A percentile compares a stretch with the other conserved stretches of the same genome.
phyloP scores from a whole-genome alignment of 192 early-diverging fungal genomes.

The Backusella australiensis region DNA sequence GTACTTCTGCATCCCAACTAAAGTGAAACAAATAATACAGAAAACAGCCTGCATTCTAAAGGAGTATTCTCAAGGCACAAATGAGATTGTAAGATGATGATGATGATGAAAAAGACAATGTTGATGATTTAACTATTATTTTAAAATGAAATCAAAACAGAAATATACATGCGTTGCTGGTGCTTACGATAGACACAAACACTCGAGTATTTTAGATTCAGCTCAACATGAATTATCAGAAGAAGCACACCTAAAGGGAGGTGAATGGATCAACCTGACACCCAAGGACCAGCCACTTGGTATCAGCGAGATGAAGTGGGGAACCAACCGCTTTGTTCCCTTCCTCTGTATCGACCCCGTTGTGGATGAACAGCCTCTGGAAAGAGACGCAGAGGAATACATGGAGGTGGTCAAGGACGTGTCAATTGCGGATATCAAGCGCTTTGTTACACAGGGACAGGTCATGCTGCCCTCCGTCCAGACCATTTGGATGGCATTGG shows the following conservation, averaged over 20 bases:
- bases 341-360: slow-evolving; percentile 50
- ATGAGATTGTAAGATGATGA: slow-evolving; percentile 44
- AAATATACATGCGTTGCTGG: slow-evolving; percentile 60
- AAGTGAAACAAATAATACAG: slow-evolving; percentile 20
- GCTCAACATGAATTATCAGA: slow-evolving; percentile 57
- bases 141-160: slow-evolving; percentile 5
- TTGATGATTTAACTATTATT: no score
- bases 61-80: slow-evolving; percentile 61
- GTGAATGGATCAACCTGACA: slow-evolving; percentile 43
- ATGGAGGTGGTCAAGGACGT: slow-evolving; percentile 40
- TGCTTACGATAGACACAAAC: slow-evolving; percentile 51
- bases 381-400: slow-evolving; percentile 51
- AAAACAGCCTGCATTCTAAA: slow-evolving; percentile 56
- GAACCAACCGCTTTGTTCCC: slow-evolving; percentile 55
- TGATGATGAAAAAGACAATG: not conserved
- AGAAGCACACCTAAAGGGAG: slow-evolving; percentile 53
- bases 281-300: slow-evolving; percentile 42
- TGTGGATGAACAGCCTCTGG: slow-evolving; percentile 35
- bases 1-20: not conserved
- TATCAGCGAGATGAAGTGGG: slow-evolving; percentile 61
- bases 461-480: slow-evolving; percentile 51
- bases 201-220: slow-evolving; percentile 45
- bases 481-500: slow-evolving; percentile 47
- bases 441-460: slow-evolving; percentile 38
- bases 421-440: slow-evolving; percentile 28